Evolutionary conservation across 352 stramenopile genomes (phyloP).

Genomic region (Halophytophthora polymorphica): DNA sequence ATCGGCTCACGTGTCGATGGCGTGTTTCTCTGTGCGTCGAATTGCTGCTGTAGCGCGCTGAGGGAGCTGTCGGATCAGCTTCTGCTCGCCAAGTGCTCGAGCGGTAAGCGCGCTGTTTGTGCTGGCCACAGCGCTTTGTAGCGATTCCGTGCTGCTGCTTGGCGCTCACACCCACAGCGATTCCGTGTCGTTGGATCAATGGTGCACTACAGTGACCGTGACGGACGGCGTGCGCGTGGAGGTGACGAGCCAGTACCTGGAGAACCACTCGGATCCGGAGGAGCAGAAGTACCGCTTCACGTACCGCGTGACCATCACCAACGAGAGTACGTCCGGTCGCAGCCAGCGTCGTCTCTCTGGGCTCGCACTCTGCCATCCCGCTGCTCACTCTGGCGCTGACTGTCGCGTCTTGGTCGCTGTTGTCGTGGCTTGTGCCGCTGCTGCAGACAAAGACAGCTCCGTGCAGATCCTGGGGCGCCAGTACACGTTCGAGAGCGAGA

Average conservation of each 20-base stretch:
- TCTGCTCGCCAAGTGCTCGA: slow-evolving; percentile 67
- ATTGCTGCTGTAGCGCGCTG: slow-evolving; percentile 34
- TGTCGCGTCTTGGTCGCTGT: slow-evolving; percentile 2
- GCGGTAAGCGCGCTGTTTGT: slow-evolving; percentile 53
- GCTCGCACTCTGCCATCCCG: neutral
- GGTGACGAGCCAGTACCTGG: slow-evolving; percentile 69
- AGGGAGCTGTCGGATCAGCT: slow-evolving; percentile 65
- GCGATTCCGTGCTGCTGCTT: no score
- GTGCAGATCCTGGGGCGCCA: slow-evolving; percentile 75
- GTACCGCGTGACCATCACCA: slow-evolving; percentile 77
- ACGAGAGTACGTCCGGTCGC: slow-evolving; percentile 43
- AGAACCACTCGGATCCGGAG: slow-evolving; percentile 45
- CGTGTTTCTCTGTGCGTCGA: no score
- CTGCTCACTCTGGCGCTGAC: neutral
- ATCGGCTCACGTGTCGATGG: neutral
- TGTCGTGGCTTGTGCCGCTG: slow-evolving; percentile 6
- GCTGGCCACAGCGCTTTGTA: no score
- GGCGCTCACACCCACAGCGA: no score
- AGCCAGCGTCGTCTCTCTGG: neutral
- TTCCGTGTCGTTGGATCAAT: no score
- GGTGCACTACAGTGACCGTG: slow-evolving; percentile 65
- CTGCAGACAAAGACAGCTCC: slow-evolving; percentile 36
- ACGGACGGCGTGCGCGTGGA: slow-evolving; percentile 69
- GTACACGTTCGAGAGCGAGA: slow-evolving; percentile 75
- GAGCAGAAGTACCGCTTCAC: slow-evolving; percentile 66